phyloP scores from a whole-genome alignment of 805 yeast species.

The Starmerella roubikii region DNA sequence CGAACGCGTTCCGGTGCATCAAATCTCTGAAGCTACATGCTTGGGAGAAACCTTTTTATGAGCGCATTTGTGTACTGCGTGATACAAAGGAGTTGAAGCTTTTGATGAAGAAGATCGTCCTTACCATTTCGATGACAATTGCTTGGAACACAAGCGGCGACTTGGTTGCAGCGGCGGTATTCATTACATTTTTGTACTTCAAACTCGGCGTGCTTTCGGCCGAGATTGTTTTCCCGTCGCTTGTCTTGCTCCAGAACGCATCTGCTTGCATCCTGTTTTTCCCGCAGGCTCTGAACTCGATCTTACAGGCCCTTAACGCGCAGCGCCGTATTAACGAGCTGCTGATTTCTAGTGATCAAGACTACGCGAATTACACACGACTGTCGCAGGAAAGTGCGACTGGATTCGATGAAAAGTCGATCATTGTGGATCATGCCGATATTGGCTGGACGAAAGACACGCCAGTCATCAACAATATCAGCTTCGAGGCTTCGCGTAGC shows the following conservation, averaged over 20 bases:
- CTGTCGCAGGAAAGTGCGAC: slow-evolving; percentile 33
- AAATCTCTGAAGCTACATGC: slow-evolving; percentile 87
- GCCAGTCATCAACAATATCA: slow-evolving; percentile 31
- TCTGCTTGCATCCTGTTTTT: slow-evolving; percentile 79
- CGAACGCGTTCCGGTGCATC: slow-evolving; percentile 77
- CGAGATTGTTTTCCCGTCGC: slow-evolving; percentile 63
- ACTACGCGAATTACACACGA: slow-evolving; percentile 50
- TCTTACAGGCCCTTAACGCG: slow-evolving; percentile 64
- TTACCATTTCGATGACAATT: slow-evolving; percentile 35
- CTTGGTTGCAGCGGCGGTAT: slow-evolving; percentile 75
- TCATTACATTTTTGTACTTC: slow-evolving; percentile 59
- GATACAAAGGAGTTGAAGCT: slow-evolving; percentile 75
- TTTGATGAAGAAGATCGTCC: slow-evolving; percentile 46
- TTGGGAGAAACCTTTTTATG: slow-evolving; percentile 83
- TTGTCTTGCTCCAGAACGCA: slow-evolving; percentile 50
- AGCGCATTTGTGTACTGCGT: slow-evolving; percentile 52
- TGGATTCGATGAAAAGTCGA: slow-evolving; percentile 47
- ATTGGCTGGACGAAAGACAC: slow-evolving; percentile 30
- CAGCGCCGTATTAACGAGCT: slow-evolving; percentile 52
- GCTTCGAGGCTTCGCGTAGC: slow-evolving; percentile 54
- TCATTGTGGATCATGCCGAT: slow-evolving; percentile 26
- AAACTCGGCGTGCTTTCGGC: slow-evolving; percentile 60
- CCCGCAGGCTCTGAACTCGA: slow-evolving; percentile 73
- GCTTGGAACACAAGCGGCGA: slow-evolving; percentile 56
- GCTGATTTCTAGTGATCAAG: slow-evolving; percentile 59